Conservation (phyloP, 148 eudicot genomes). For the Chenopodium berlandieri region DNA sequence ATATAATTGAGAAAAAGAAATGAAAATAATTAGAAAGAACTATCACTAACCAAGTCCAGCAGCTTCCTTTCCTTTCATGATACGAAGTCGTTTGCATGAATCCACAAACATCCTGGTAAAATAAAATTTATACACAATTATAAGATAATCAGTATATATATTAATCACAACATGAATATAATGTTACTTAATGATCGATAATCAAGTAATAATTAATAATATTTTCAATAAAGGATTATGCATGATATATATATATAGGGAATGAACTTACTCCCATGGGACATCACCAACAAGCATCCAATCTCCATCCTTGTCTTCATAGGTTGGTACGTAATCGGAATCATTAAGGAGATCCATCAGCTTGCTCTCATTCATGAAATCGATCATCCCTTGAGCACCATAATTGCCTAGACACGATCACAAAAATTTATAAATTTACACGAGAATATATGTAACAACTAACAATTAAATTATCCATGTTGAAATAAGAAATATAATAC, state of each 20-base stretch:
- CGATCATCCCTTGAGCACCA: constrained; percentile 77
- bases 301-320: constrained; percentile 84
- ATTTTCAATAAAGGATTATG: background rate
- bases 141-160: background rate
- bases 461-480: background rate
- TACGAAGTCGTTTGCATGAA: constrained; percentile 61
- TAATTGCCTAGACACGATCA: constrained; percentile 44
- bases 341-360: constrained; percentile 73
- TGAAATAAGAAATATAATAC: background rate
- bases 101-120: constrained; percentile 52
- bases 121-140: background rate
- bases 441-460: background rate
- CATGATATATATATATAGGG: background rate
- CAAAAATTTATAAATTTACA: background rate
- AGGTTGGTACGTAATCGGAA: constrained; percentile 80
- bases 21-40: background rate
- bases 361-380: constrained; percentile 89
- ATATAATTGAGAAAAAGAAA: background rate
- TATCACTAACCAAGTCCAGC: constrained; percentile 53
- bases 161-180: background rate
- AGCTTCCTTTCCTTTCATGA: constrained; percentile 66
- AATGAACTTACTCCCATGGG: constrained; percentile 73
- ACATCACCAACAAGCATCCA: constrained; percentile 97
- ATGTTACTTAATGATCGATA: background rate
- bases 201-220: background rate